Evolutionary conservation across 2,329 filamentous ascomycete genomes (phyloP).

Genomic region (Knufia fluminis): DNA sequence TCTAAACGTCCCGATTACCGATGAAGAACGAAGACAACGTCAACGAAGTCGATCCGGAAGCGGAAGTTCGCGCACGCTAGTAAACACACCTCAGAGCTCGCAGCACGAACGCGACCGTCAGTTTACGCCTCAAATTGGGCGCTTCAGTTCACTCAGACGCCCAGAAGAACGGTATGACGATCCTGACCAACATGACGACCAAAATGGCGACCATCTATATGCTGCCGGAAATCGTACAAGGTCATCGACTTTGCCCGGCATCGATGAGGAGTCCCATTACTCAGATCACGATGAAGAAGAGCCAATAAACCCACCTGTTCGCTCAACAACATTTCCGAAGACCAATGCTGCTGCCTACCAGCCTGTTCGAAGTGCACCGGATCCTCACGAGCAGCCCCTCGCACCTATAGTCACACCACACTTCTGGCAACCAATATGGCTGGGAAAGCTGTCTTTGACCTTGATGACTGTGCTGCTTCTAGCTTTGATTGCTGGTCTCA

Average conservation of each 20-base stretch:
- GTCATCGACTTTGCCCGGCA: slow-evolving; percentile 1
- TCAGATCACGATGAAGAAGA: slow-evolving; percentile 8
- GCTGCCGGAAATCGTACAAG: not conserved
- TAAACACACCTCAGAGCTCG: not conserved
- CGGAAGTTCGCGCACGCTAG: slow-evolving; percentile 2
- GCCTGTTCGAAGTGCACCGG: not conserved
- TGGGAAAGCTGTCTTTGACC: slow-evolving; percentile 16
- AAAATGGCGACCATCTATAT: not conserved
- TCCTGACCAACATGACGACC: not conserved
- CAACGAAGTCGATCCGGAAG: not conserved
- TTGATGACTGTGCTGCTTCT: slow-evolving; percentile 16
- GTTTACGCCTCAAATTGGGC: slow-evolving; percentile 5
- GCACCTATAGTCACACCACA: slow-evolving; percentile 10
- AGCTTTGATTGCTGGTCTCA: slow-evolving; percentile 14
- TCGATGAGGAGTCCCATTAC: slow-evolving; percentile 7
- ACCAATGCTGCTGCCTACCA: not conserved
- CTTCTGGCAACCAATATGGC: slow-evolving; percentile 22
- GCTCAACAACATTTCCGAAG: not conserved
- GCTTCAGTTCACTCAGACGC: slow-evolving; percentile 8
- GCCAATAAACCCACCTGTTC: slow-evolving; percentile 2
- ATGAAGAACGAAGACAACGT: slow-evolving; percentile 6
- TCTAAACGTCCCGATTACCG: slow-evolving; percentile 8
- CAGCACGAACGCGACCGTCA: slow-evolving; percentile 9
- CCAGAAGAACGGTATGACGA: slow-evolving; percentile 7
- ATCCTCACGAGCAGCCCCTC: not conserved